phyloP scores from a whole-genome alignment of 2,329 filamentous ascomycete species.

The Neopestalotiopsis rosae region DNA sequence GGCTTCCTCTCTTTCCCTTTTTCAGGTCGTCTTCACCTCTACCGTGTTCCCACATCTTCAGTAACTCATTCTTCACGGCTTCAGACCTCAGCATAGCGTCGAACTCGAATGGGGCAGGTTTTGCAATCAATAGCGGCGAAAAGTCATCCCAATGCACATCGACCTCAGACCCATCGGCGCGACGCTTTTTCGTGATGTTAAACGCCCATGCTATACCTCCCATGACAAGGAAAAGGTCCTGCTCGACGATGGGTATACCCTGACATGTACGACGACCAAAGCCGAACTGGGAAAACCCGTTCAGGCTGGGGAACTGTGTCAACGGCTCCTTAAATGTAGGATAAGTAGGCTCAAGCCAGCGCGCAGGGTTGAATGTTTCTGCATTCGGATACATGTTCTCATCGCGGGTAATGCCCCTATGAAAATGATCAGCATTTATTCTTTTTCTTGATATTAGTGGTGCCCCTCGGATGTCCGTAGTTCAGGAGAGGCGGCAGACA shows the following conservation, averaged over 20 bases:
- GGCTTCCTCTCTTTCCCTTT: slow-evolving; percentile 23
- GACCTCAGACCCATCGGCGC: slow-evolving; percentile 32
- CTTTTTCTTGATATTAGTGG: neutral
- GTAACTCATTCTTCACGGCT: slow-evolving; percentile 30
- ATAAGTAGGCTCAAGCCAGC: slow-evolving; percentile 43
- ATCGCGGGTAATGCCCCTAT: slow-evolving; percentile 51
- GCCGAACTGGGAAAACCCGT: slow-evolving; percentile 53
- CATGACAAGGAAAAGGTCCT: slow-evolving; percentile 45
- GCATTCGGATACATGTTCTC: slow-evolving; percentile 43
- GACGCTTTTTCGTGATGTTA: slow-evolving; percentile 35
- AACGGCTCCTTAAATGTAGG: slow-evolving; percentile 47
- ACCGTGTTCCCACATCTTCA: slow-evolving; percentile 41
- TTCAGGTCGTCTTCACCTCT: slow-evolving; percentile 40
- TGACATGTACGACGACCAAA: slow-evolving; percentile 58
- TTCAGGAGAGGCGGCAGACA: neutral
- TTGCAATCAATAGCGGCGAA: slow-evolving; percentile 50
- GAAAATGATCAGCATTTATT: slow-evolving; percentile 22
- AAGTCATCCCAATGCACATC: slow-evolving; percentile 51
- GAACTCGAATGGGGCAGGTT: slow-evolving; percentile 45
- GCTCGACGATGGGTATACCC: slow-evolving; percentile 46
- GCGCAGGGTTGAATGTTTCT: slow-evolving; percentile 44
- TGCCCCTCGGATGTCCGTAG: slow-evolving; percentile 9
- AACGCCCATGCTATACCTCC: slow-evolving; percentile 45
- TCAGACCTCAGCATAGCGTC: slow-evolving; percentile 37
- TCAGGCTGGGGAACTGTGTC: slow-evolving; percentile 42